A percentile compares a stretch with the other conserved stretches of the same genome.
Evolutionary conservation across 176 grass and related monocot genomes (phyloP).

Genomic region (Triticum turgidum): DNA sequence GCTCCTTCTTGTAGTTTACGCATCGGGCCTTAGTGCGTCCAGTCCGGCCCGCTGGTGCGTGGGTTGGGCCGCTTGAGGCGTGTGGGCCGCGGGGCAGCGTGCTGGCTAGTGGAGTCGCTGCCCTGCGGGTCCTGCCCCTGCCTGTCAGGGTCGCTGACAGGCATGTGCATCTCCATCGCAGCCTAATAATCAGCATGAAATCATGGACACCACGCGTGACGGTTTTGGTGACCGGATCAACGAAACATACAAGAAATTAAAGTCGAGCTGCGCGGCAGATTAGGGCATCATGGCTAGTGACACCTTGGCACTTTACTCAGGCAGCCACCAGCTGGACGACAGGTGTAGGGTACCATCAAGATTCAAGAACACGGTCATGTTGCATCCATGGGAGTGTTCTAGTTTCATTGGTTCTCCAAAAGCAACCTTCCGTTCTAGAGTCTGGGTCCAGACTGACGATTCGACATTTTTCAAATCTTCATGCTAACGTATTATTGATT

Average conservation of each 20-base stretch:
- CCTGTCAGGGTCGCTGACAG: too few relatives aligned
- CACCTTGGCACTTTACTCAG: neutral
- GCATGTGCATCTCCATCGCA: neutral
- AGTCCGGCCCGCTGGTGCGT: too few relatives aligned
- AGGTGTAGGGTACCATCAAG: neutral
- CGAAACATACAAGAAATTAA: neutral
- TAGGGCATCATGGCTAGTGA: neutral
- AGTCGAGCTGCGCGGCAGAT: neutral
- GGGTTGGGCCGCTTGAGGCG: too few relatives aligned
- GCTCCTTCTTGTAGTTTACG: too few relatives aligned
- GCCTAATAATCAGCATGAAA: neutral
- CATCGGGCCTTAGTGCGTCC: too few relatives aligned
- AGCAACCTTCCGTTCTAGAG: neutral
- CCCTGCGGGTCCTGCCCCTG: too few relatives aligned
- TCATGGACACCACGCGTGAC: neutral
- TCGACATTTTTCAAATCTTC: neutral
- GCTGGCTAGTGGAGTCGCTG: too few relatives aligned
- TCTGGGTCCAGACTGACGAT: neutral
- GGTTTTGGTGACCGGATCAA: neutral
- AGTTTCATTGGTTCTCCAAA: neutral
- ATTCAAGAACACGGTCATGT: neutral
- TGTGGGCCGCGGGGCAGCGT: too few relatives aligned
- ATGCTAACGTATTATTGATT: neutral
- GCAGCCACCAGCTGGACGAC: neutral
- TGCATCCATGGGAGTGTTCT: neutral